phyloP scores from a whole-genome alignment of 768 basidiomycete genomes.

The Russula emetica region DNA sequence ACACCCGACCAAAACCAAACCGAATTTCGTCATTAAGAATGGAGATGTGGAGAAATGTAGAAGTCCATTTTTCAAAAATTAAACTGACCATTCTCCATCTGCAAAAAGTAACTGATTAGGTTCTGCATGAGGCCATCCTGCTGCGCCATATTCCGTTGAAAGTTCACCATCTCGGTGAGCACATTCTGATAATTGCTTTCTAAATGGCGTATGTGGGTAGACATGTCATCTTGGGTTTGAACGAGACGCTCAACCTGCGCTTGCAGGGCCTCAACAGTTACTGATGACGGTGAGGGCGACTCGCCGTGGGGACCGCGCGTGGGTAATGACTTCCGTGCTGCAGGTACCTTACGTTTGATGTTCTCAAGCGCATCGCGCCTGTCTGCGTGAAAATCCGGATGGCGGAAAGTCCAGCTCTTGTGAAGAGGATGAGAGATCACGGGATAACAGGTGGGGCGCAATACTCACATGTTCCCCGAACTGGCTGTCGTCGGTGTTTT shows the following conservation, averaged over 20 bases:
- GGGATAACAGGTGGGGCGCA: constrained; percentile 33
- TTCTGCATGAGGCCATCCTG: constrained; percentile 82
- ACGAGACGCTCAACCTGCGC: constrained; percentile 47
- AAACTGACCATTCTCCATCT: constrained; percentile 56
- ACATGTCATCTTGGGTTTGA: constrained; percentile 49
- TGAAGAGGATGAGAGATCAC: constrained; percentile 10
- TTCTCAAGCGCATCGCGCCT: constrained; percentile 55
- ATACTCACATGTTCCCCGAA: constrained; percentile 54
- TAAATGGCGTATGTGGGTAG: constrained; percentile 51
- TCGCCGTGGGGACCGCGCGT: constrained; percentile 27
- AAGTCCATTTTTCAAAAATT: constrained; percentile 28
- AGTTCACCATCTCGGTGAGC: constrained; percentile 65
- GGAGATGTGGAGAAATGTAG: constrained; percentile 4
- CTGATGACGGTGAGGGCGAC: constrained; percentile 32
- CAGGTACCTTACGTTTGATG: constrained; percentile 58
- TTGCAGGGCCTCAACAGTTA: constrained; percentile 40
- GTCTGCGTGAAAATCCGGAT: constrained; percentile 50
- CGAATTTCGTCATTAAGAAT: constrained; percentile 14
- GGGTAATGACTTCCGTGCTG: constrained; percentile 35
- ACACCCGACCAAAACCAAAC: constrained; percentile 8
- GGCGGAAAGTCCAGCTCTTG: constrained; percentile 49
- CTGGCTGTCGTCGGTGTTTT: constrained; percentile 77
- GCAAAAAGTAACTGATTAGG: constrained; percentile 75
- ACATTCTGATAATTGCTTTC: constrained; percentile 65
- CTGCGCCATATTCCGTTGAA: constrained; percentile 72